Evolutionary conservation across 139 green algal genomes (phyloP).

Genomic region (Desmodesmus armatus): DNA sequence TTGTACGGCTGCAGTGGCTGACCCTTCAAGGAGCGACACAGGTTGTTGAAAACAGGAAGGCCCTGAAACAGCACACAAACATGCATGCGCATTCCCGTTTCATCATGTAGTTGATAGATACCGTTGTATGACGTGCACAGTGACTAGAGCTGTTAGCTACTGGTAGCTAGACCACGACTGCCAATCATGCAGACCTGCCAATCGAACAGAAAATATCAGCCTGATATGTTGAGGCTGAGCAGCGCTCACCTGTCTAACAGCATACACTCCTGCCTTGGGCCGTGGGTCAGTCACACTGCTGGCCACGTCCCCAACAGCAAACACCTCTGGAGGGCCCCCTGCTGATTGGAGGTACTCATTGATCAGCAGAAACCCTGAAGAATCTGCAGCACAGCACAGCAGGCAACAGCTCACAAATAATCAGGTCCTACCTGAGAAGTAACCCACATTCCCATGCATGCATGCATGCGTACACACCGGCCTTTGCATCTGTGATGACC

Average conservation of each 20-base stretch:
- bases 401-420: background rate
- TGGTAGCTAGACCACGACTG: too few species aligned
- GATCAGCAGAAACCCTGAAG: slow-evolving; percentile 87
- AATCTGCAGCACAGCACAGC: slow-evolving; percentile 44
- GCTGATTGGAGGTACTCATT: slow-evolving; percentile 74
- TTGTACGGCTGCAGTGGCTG: slow-evolving; percentile 77
- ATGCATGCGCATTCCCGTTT: background rate
- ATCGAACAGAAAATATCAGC: too few species aligned
- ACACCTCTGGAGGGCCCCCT: slow-evolving; percentile 77
- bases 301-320: slow-evolving; percentile 93
- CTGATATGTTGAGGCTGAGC: too few species aligned
- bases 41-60: slow-evolving; percentile 86
- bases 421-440: background rate
- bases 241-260: slow-evolving; percentile 88
- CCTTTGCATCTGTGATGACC: background rate
- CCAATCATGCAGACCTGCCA: too few species aligned
- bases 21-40: slow-evolving; percentile 74
- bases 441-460: background rate
- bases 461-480: background rate
- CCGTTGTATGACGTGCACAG: background rate
- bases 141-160: too few species aligned
- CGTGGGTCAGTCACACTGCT: slow-evolving; percentile 77
- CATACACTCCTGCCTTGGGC: slow-evolving; percentile 98
- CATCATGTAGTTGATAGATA: background rate
- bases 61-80: slow-evolving; percentile 61